Evolutionary conservation across 2,329 filamentous ascomycete species (phyloP).

Genomic region (Sporothrix schenckii): DNA sequence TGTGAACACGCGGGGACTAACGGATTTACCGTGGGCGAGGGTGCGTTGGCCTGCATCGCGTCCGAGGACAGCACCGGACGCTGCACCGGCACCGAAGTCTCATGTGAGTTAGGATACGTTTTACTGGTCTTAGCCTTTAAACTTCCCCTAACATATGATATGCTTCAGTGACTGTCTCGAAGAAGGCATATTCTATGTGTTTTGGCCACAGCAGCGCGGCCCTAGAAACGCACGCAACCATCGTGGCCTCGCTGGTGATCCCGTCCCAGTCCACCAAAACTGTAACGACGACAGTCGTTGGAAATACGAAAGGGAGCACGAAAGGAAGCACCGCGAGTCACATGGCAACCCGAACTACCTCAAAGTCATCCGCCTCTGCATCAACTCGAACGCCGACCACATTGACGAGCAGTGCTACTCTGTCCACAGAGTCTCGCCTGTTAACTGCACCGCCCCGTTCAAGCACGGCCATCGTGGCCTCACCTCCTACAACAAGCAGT

Average conservation of each 20-base stretch:
- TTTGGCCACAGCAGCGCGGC: constrained; percentile 52
- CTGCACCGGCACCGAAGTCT: constrained; percentile 54
- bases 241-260: constrained; percentile 60
- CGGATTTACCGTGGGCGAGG: constrained; percentile 73
- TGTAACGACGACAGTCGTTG: constrained; percentile 28
- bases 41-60: constrained; percentile 67
- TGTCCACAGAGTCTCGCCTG: neutral
- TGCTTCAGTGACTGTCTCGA: constrained; percentile 39
- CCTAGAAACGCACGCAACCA: constrained; percentile 59
- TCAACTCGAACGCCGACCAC: constrained; percentile 15
- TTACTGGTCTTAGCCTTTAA: neutral
- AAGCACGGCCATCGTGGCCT: neutral
- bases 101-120: constrained; percentile 44
- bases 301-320: constrained; percentile 44
- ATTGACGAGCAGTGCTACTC: neutral
- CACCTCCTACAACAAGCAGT: constrained; percentile 1
- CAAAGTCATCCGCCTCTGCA: constrained; percentile 17
- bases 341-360: constrained; percentile 32
- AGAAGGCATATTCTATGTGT: constrained; percentile 64
- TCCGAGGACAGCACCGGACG: constrained; percentile 54
- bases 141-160: neutral
- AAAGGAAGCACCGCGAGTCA: neutral
- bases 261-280: constrained; percentile 42
- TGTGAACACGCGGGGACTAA: constrained; percentile 62
- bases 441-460: neutral